phyloP scores from a whole-genome alignment of 768 basidiomycete genomes.

The Termitomyces heimii region DNA sequence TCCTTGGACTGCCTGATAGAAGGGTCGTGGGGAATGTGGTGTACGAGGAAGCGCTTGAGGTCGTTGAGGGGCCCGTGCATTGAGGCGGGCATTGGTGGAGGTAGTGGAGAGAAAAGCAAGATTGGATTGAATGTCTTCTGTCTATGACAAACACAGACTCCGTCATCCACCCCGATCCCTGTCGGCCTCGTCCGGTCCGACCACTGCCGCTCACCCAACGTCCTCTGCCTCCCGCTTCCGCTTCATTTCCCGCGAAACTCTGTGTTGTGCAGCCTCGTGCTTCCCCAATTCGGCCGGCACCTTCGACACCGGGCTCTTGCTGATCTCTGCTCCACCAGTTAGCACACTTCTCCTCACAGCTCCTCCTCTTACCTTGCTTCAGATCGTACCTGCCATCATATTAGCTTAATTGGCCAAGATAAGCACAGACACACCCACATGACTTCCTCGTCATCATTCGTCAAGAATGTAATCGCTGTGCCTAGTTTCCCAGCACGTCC shows the following conservation, averaged over 20 bases:
- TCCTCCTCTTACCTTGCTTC: slow-evolving; percentile 66
- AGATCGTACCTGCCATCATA: slow-evolving; percentile 74
- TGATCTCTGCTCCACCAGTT: slow-evolving; percentile 62
- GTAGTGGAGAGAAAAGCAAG: slow-evolving; percentile 5
- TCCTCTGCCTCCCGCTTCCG: slow-evolving; percentile 85
- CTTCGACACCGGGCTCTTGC: slow-evolving; percentile 88
- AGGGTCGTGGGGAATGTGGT: slow-evolving; percentile 65
- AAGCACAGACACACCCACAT: slow-evolving; percentile 55
- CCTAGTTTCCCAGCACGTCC: slow-evolving; percentile 97
- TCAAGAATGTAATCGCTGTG: slow-evolving; percentile 90
- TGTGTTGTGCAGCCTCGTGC: slow-evolving; percentile 89
- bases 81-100: slow-evolving; percentile 22
- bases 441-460: slow-evolving; percentile 94
- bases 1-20: slow-evolving; percentile 39
- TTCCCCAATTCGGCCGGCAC: slow-evolving; percentile 83
- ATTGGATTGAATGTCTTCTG: background rate
- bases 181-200: slow-evolving; percentile 1
- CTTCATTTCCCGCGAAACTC: slow-evolving; percentile 93
- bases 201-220: slow-evolving; percentile 32
- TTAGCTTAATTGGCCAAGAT: slow-evolving; percentile 4
- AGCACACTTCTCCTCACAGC: background rate
- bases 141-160: slow-evolving; percentile 9
- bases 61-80: slow-evolving; percentile 80
- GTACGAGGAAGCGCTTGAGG: slow-evolving; percentile 91
- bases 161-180: slow-evolving; percentile 3